These are phyloP conservation scores for Lactarius deliciosus DNA, from an alignment of 768 basidiomycete species.

Conservation along the genomic window DNA sequence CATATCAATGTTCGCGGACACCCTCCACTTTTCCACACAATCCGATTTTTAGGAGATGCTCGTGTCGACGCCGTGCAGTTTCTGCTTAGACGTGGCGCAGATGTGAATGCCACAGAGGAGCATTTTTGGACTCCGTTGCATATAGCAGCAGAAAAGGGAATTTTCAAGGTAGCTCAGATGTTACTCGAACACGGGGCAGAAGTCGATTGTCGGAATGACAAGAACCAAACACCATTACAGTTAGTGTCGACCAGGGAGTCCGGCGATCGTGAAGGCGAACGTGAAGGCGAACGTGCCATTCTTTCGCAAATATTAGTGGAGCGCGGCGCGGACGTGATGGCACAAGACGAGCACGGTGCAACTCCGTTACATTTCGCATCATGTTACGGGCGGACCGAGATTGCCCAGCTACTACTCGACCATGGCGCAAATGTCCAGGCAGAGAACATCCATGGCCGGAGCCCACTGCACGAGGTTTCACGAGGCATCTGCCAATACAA, in stretches of 20 bases:
- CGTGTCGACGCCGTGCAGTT: background rate
- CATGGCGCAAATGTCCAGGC: background rate
- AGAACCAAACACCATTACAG: background rate
- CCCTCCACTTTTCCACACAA: background rate
- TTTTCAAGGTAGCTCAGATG: fast-evolving
- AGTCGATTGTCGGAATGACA: background rate
- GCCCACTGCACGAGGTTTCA: background rate
- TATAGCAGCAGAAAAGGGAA: background rate
- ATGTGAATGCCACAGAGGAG: background rate
- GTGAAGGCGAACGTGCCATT: background rate
- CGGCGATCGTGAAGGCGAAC: background rate
- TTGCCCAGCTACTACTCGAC: too few species aligned
- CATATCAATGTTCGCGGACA: background rate
- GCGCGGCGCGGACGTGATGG: background rate
- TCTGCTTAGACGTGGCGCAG: background rate
- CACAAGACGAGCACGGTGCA: too few species aligned
- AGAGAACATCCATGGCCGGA: background rate
- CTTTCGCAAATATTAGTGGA: background rate
- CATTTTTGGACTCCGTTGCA: background rate
- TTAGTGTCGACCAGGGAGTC: background rate
- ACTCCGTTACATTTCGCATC: too few species aligned
- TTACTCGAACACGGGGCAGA: background rate
- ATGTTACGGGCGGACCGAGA: too few species aligned
- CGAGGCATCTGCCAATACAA: too few species aligned
- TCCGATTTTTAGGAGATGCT: background rate